phyloP scores from a whole-genome alignment of 78 protist genomes.

The Pigoraptor vietnamica region DNA sequence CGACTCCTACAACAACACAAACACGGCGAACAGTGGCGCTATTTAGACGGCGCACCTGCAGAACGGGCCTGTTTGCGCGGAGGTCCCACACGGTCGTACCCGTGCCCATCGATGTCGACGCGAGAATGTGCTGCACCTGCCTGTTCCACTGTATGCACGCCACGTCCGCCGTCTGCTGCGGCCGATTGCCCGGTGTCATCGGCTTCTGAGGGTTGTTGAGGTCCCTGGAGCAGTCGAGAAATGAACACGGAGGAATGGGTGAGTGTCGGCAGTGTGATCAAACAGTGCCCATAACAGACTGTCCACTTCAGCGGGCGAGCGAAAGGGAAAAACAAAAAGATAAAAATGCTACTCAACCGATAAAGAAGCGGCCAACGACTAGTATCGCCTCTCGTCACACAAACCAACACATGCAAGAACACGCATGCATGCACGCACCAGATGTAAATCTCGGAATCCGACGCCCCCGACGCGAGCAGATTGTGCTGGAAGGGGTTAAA shows the following conservation, averaged over 20 bases:
- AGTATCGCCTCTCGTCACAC: too few species aligned
- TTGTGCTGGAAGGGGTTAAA: constrained; percentile 40
- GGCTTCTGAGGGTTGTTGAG: constrained; percentile 8
- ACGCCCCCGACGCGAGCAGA: constrained; percentile 60
- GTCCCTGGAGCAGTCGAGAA: constrained; percentile 21
- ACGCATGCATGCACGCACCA: constrained; percentile 18
- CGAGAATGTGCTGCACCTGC: constrained; percentile 43
- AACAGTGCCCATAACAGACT: too few species aligned
- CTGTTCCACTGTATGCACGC: not conserved
- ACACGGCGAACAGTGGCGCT: too few species aligned
- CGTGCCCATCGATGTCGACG: constrained; percentile 37
- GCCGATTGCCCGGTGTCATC: not conserved
- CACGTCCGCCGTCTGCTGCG: not conserved
- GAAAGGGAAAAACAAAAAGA: too few species aligned
- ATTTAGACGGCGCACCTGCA: too few species aligned
- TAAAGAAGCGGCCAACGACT: not conserved
- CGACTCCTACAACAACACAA: not conserved
- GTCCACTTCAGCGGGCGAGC: too few species aligned
- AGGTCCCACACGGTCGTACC: constrained; percentile 60
- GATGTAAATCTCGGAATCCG: constrained; percentile 36
- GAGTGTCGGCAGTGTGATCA: too few species aligned
- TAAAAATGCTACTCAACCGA: not conserved
- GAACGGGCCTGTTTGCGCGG: constrained; percentile 21
- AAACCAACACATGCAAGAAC: too few species aligned
- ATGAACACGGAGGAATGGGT: too few species aligned